Evolutionary conservation across 768 basidiomycete species (phyloP).

Genomic region (Lentinula aciculospora): DNA sequence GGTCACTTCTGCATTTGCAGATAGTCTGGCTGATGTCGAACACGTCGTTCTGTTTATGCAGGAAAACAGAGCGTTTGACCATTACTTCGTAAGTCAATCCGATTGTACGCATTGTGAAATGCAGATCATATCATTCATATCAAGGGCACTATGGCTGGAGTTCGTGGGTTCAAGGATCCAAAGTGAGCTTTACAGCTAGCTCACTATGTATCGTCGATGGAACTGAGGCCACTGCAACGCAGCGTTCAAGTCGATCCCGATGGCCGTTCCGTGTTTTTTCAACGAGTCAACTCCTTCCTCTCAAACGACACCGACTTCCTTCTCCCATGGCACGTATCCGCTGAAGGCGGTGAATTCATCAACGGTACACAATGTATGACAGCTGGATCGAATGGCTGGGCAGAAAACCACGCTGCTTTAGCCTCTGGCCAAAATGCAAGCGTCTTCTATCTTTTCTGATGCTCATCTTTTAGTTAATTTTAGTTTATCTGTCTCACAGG

Average conservation of each 20-base stretch:
- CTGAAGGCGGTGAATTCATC: conserved; percentile 4
- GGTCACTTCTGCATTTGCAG: background rate
- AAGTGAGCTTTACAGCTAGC: background rate
- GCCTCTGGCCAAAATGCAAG: conserved; percentile 6
- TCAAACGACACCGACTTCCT: conserved; percentile 8
- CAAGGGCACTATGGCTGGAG: conserved; percentile 8
- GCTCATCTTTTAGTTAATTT: background rate
- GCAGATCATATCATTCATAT: no score
- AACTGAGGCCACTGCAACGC: background rate
- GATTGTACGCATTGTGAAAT: background rate
- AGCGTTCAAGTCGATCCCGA: conserved; percentile 6
- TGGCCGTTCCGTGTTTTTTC: conserved; percentile 7
- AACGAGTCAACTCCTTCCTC: conserved; percentile 1
- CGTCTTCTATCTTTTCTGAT: background rate
- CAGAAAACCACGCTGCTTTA: conserved; percentile 6
- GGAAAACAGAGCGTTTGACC: conserved; percentile 10
- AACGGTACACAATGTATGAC: conserved; percentile 8
- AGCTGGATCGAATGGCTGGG: conserved; percentile 5
- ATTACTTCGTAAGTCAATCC: conserved; percentile 5
- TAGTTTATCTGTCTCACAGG: background rate
- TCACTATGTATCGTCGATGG: no score
- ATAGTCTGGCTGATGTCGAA: conserved; percentile 7
- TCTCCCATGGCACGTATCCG: conserved; percentile 4
- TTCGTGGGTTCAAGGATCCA: conserved; percentile 9
- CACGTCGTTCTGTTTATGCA: conserved; percentile 9